Percentiles rank a stretch among this genome's conserved stretches.
Evolutionary conservation across 2,329 filamentous ascomycete species (phyloP).

Genomic region (Monosporascus cannonballus): DNA sequence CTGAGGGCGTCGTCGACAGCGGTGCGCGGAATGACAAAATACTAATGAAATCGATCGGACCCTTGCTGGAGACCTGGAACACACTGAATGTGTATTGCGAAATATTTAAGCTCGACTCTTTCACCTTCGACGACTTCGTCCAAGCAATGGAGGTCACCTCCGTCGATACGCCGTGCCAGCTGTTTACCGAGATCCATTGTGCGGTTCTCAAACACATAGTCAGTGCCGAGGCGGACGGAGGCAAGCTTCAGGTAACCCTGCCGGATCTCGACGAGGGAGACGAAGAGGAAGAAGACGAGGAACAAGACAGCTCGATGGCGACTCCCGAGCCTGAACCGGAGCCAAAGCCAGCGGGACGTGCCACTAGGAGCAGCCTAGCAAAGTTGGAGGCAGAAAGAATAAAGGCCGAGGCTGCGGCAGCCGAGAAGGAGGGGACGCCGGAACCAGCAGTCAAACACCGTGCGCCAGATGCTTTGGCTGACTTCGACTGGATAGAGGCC

Average conservation of each 20-base stretch:
- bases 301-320: constrained; percentile 44
- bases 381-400: constrained; percentile 71
- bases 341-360: constrained; percentile 59
- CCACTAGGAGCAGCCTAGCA: constrained; percentile 79
- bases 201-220: constrained; percentile 84
- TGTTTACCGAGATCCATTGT: constrained; percentile 89
- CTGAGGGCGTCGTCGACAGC: constrained; percentile 40
- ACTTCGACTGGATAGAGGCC: constrained; percentile 80
- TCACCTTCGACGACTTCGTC: constrained; percentile 94
- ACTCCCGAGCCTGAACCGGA: constrained; percentile 66
- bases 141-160: constrained; percentile 78
- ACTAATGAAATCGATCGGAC: constrained; percentile 77
- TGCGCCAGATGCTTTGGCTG: constrained; percentile 67
- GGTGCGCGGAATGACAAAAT: constrained; percentile 54
- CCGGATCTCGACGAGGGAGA: constrained; percentile 70
- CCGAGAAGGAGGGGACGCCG: constrained; percentile 40
- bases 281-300: constrained; percentile 55
- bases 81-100: constrained; percentile 98
- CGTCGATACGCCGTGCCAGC: constrained; percentile 68
- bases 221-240: constrained; percentile 65
- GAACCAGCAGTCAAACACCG: constrained; percentile 52
- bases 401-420: constrained; percentile 52
- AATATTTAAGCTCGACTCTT: constrained; percentile 89
- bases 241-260: constrained; percentile 71
- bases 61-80: constrained; percentile 87